Percentiles rank a stretch among this genome's conserved stretches.
Conservation (phyloP, 192 early-diverging fungal species). For the Bifiguratus adelaidae region DNA sequence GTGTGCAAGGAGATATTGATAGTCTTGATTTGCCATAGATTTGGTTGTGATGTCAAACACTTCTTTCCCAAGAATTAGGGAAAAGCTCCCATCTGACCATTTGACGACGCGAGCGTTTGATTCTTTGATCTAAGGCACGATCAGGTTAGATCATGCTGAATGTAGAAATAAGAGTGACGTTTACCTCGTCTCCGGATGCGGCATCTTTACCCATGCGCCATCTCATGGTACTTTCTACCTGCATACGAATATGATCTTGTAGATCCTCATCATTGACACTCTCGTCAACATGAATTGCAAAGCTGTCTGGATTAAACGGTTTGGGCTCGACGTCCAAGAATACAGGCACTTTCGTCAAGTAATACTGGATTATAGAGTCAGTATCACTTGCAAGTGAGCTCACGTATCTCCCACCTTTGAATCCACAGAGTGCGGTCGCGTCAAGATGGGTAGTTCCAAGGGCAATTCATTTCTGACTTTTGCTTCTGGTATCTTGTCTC, state of each 20-base stretch:
- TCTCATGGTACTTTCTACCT: conserved; percentile 62
- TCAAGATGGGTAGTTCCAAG: neutral
- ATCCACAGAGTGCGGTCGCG: neutral
- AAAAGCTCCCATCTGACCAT: conserved; percentile 68
- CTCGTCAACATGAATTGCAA: conserved; percentile 22
- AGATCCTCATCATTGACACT: conserved; percentile 26
- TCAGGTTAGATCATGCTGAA: neutral
- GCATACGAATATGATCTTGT: conserved; percentile 27
- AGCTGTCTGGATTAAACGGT: conserved; percentile 50
- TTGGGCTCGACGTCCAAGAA: conserved; percentile 54
- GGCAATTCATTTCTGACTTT: neutral
- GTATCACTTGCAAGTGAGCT: neutral
- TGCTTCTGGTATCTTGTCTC: too few species aligned
- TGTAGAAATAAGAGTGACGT: neutral
- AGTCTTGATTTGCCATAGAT: conserved; percentile 28
- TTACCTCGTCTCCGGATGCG: conserved; percentile 14
- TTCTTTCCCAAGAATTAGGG: conserved; percentile 64
- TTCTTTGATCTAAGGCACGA: conserved; percentile 33
- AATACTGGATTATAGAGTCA: conserved; percentile 10
- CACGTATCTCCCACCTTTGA: neutral
- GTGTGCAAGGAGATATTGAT: conserved; percentile 51
- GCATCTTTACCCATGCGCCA: conserved; percentile 49
- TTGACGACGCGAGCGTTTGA: conserved; percentile 67
- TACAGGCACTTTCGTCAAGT: conserved; percentile 47
- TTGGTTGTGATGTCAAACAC: conserved; percentile 56